These are phyloP conservation scores for Pyrus hybrid DNA, from an alignment of 331 rosid genomes.

Conservation along the genomic window DNA sequence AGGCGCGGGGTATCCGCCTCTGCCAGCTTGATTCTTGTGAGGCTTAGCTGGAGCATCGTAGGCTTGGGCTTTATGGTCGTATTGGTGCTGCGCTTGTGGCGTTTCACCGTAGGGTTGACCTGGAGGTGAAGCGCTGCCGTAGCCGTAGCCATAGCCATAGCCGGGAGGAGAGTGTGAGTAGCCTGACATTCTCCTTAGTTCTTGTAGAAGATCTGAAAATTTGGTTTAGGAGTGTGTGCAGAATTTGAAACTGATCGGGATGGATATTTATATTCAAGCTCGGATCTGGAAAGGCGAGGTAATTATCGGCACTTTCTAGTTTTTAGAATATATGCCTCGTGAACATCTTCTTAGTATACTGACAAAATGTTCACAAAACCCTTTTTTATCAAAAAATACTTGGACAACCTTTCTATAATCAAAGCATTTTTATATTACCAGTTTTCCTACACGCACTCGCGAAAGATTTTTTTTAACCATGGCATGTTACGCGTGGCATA, in stretches of 20 bases:
- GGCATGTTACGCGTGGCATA: too few species aligned
- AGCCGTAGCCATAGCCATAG: slow-evolving; percentile 24
- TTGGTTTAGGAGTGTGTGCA: not conserved
- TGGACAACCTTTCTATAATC: too few species aligned
- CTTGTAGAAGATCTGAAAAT: not conserved
- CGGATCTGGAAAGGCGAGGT: not conserved
- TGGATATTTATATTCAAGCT: not conserved
- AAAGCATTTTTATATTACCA: too few species aligned
- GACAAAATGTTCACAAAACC: too few species aligned
- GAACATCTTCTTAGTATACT: too few species aligned
- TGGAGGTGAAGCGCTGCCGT: slow-evolving; percentile 25
- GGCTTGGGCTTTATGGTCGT: not conserved
- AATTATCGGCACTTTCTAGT: too few species aligned
- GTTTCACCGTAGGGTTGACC: slow-evolving; percentile 14
- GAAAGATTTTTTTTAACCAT: too few species aligned
- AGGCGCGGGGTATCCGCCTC: slow-evolving; percentile 35
- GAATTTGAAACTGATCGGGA: not conserved
- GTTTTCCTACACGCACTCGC: too few species aligned
- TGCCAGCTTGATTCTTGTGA: not conserved
- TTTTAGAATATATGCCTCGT: too few species aligned
- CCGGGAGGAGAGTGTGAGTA: slow-evolving; percentile 43
- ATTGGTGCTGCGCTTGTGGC: not conserved
- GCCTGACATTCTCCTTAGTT: slow-evolving; percentile 37
- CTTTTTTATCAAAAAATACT: too few species aligned
- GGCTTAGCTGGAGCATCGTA: not conserved